These are phyloP conservation scores for Xylaria arbuscula DNA, from an alignment of 2,329 filamentous ascomycete genomes.

Conservation along the genomic window DNA sequence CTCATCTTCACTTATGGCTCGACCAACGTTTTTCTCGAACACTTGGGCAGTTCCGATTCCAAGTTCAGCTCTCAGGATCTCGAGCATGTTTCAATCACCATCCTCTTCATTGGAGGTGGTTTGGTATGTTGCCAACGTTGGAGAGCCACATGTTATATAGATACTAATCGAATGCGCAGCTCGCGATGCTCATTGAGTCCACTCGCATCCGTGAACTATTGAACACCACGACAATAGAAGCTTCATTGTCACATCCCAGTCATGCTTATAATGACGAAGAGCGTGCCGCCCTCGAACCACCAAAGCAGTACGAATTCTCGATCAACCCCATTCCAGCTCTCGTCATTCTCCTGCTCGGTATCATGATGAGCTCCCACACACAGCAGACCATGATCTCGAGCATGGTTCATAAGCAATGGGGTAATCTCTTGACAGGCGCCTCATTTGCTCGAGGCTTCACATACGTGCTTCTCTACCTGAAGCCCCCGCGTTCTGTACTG, in stretches of 20 bases:
- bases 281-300: slow-evolving; percentile 64
- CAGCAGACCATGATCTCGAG: slow-evolving; percentile 84
- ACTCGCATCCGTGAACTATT: slow-evolving; percentile 73
- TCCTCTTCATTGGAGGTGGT: slow-evolving; percentile 94
- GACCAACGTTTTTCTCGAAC: slow-evolving; percentile 93
- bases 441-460: slow-evolving; percentile 81
- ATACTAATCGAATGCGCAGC: slow-evolving; percentile 32
- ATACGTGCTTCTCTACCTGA: slow-evolving; percentile 82
- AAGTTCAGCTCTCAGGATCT: slow-evolving; percentile 83
- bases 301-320: slow-evolving; percentile 77
- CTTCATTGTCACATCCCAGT: slow-evolving; percentile 48
- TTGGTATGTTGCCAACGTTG: slow-evolving; percentile 66
- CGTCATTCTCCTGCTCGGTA: slow-evolving; percentile 85
- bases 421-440: slow-evolving; percentile 82
- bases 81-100: slow-evolving; percentile 91
- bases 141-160: neutral
- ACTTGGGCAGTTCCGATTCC: slow-evolving; percentile 77
- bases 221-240: slow-evolving; percentile 62
- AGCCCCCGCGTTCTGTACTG: slow-evolving; percentile 81
- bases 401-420: slow-evolving; percentile 97
- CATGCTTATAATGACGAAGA: slow-evolving; percentile 57
- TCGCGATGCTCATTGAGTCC: slow-evolving; percentile 83
- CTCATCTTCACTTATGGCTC: slow-evolving; percentile 91
- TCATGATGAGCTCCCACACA: slow-evolving; percentile 96
- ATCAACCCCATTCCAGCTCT: slow-evolving; percentile 90